phyloP scores from a whole-genome alignment of 768 basidiomycete genomes.

The Boletellus ananiceps region DNA sequence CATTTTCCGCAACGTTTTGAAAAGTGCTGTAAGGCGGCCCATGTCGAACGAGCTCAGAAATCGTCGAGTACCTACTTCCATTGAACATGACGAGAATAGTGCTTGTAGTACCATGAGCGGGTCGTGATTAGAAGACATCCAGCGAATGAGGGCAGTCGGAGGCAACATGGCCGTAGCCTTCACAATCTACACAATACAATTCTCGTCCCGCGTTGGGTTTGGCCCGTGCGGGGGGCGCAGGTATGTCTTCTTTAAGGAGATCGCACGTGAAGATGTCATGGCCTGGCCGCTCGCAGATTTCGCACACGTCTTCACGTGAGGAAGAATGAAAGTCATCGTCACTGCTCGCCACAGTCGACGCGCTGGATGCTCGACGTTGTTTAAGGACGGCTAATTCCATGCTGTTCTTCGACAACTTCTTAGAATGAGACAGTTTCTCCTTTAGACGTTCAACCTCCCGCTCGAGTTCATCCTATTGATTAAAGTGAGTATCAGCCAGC shows the following conservation, averaged over 20 bases:
- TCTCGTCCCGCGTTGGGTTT: constrained; percentile 27
- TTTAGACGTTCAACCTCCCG: constrained; percentile 75
- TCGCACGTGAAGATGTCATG: constrained; percentile 87
- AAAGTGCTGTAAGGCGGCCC: neutral
- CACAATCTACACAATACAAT: constrained; percentile 79
- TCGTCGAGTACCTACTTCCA: constrained; percentile 21
- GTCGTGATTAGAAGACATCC: constrained; percentile 69
- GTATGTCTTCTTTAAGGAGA: constrained; percentile 56
- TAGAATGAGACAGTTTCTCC: constrained; percentile 57
- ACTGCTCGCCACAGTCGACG: constrained; percentile 23
- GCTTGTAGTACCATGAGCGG: constrained; percentile 4
- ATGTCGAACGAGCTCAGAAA: constrained; percentile 13
- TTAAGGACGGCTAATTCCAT: constrained; percentile 34
- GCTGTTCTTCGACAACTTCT: constrained; percentile 52
- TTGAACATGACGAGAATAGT: constrained; percentile 4
- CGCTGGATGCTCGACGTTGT: constrained; percentile 18
- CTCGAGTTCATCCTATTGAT: constrained; percentile 73
- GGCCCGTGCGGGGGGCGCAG: constrained; percentile 21
- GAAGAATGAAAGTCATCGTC: constrained; percentile 20
- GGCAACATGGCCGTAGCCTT: constrained; percentile 70
- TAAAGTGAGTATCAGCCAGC: constrained; percentile 11
- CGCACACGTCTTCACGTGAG: constrained; percentile 55
- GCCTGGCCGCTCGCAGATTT: constrained; percentile 80
- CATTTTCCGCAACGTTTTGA: no score
- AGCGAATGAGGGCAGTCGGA: constrained; percentile 79